These are phyloP conservation scores for Candida mesenterica DNA, from an alignment of 1,139 yeast genomes.

Conservation along the genomic window DNA sequence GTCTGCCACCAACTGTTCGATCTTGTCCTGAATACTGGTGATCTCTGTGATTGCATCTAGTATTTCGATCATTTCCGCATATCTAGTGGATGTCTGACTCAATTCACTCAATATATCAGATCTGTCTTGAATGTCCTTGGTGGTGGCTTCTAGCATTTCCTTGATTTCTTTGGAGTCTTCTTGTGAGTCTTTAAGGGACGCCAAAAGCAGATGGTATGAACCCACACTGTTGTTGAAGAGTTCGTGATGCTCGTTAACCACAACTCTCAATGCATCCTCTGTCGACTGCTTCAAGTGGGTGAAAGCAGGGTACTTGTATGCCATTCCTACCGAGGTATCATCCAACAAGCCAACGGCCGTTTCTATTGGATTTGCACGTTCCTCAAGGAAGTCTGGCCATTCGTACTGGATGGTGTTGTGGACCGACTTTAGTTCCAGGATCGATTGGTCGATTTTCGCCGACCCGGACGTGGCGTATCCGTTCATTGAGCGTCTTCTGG, in stretches of 20 bases:
- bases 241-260: conserved; percentile 82
- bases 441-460: conserved; percentile 25
- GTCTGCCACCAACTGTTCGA: conserved; percentile 65
- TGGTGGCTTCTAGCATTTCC: conserved; percentile 43
- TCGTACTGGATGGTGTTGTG: conserved; percentile 41
- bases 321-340: conserved; percentile 84
- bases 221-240: conserved; percentile 69
- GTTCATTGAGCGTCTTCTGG: conserved; percentile 15
- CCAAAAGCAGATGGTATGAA: conserved; percentile 39
- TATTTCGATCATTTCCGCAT: conserved; percentile 68
- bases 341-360: conserved; percentile 79
- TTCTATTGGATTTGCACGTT: conserved; percentile 72
- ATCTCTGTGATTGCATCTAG: conserved; percentile 68
- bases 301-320: conserved; percentile 65
- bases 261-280: conserved; percentile 56
- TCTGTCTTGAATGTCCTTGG: conserved; percentile 52
- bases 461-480: conserved; percentile 10
- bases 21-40: conserved; percentile 55
- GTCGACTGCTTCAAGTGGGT: conserved; percentile 52
- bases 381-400: conserved; percentile 39
- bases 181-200: conserved; percentile 58
- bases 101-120: conserved; percentile 61
- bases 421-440: conserved; percentile 37
- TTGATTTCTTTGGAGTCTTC: conserved; percentile 40
- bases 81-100: conserved; percentile 59